Base-by-base conservation (phyloP, 371 early-diverging fungal genomes). In the Polyrhizophydium stewartii region DNA sequence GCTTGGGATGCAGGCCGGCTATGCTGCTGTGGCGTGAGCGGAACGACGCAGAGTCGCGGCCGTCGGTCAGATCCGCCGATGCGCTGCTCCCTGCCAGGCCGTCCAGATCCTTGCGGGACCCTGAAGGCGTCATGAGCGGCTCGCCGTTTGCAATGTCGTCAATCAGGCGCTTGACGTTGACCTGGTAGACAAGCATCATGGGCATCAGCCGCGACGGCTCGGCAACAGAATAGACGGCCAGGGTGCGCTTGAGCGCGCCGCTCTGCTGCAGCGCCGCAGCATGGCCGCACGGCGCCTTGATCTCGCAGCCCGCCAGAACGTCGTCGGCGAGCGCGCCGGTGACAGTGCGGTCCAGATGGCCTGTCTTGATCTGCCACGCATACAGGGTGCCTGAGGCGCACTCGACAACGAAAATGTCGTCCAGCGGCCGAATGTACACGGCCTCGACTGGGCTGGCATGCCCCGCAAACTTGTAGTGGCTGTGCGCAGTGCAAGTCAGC, bases 361-460 rank as follows among this genome's bases (percentile, higher is more conserved):
- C 89, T 0, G 89, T 82, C 76, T 89, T 87, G 68, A 88, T 76
- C 87, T 89, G 89, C 92, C 92, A 92, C 17, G 89, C 85, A 63
- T 77, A 86, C 2, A 83, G 80, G 0, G 81, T 75, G 12, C 81
- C 86, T 56, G 89, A 87, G 1, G 65, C 67, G 63, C 88, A 84
- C 47, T 82, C 84, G 43, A 89, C 74, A 7, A 88, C 73, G 27
- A 91, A 45, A 35, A 85, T 83, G 56, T 89, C 89, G 50, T 90
- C 89, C 27, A 74, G 55, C 13, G 81, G 75, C 41, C 89, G 76
- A 87, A 89, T 89, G 66, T 89, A 87, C 32, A 92, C 78, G 0
- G 77, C 63, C 0, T 64, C 63, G 22, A 90, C 65, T 2, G 76
- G 75, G 57, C 78, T 73, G 2, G 78, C 66, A 38, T 67, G 64